phyloP scores from a whole-genome alignment of 345 rosid genomes.

The Citropsis articulata region DNA sequence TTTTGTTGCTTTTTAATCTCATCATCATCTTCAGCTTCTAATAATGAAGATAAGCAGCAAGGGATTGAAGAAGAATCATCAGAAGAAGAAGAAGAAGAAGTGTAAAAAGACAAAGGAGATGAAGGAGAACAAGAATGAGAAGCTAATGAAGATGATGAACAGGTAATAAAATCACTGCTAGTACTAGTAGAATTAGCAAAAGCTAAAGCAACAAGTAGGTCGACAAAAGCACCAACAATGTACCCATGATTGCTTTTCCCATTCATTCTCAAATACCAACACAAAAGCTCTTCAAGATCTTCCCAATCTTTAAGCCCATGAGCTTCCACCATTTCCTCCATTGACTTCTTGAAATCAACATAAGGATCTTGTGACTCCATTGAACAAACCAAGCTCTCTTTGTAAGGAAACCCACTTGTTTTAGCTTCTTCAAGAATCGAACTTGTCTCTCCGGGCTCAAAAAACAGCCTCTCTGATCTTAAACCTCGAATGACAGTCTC shows the following conservation, averaged over 20 bases:
- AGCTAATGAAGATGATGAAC: constrained; percentile 25
- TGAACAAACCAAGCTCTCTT: constrained; percentile 48
- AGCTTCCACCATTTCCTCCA: constrained; percentile 94
- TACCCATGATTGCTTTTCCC: constrained; percentile 62
- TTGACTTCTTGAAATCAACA: constrained; percentile 72
- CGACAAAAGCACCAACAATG: constrained; percentile 78
- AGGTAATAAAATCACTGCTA: not conserved
- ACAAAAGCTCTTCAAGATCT: constrained; percentile 63
- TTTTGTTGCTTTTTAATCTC: constrained; percentile 19
- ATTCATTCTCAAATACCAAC: constrained; percentile 66
- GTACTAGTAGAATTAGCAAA: constrained; percentile 15
- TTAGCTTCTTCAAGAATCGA: constrained; percentile 52
- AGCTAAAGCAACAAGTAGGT: constrained; percentile 53
- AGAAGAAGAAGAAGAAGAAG: constrained; percentile 46
- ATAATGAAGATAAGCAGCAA: constrained; percentile 39
- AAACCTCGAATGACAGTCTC: constrained; percentile 55
- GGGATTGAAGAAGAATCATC: constrained; percentile 47
- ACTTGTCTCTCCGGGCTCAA: constrained; percentile 66
- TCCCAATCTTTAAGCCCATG: constrained; percentile 63
- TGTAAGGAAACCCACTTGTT: constrained; percentile 21
- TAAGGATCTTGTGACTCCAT: constrained; percentile 79
- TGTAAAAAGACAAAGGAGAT: constrained; percentile 57
- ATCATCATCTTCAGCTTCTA: constrained; percentile 28
- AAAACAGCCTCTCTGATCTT: constrained; percentile 62
- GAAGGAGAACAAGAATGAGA: constrained; percentile 36